Base-by-base conservation (phyloP, 345 rosid genomes). In the Eucalyptus caleyi region DNA sequence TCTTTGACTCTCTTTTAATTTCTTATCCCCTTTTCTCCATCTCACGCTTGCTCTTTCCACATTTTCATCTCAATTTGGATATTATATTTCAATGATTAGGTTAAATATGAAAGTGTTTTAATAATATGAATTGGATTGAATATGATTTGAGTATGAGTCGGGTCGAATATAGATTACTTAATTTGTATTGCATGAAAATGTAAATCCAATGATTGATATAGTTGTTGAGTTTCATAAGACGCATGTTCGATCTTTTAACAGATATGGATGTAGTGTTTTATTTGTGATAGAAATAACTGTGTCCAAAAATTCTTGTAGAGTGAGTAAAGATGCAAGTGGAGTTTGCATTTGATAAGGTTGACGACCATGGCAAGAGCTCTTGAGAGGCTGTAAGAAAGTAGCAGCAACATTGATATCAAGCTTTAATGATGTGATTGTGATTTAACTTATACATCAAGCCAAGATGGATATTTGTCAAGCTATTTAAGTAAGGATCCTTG, bases 201-300 rank as follows among this genome's bases (percentile, higher is more conserved):
- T 15, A 65, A n/a, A 65, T 32, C 2, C 16, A 65, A 65, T 56
- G 30, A 0, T 56, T 56, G 30, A 23, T 24, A 24, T 56, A 56
- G 62, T 56, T 10, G 62, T 24, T 4, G 62, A 56, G 62, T 56
- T 56, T 56, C 12, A 56, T 56, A 56, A 56, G 3, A 23, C 0
- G 6, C 37, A 7, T 14, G 37, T n/a, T 65, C 0, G 1, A n/a
- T 30, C 77, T 7, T 4, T 14, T 9, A 2, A 65, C 1, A 2
- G 10, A 65, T 65, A n/a, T 65, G 19, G 77, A 65, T 8, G 77
- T 32, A n/a, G 18, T 56, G 27, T 56, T n/a, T 37, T 72, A 72
- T 19, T 37, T 37, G 4, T 19, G 82, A 3, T 19, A 9, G 4
- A 19, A 12, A 7, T 18, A 12, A 72, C 3, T 72, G 14, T 16